Evolutionary conservation across 345 rosid genomes (phyloP).

Genomic region (Cardiospermum halicacabum): DNA sequence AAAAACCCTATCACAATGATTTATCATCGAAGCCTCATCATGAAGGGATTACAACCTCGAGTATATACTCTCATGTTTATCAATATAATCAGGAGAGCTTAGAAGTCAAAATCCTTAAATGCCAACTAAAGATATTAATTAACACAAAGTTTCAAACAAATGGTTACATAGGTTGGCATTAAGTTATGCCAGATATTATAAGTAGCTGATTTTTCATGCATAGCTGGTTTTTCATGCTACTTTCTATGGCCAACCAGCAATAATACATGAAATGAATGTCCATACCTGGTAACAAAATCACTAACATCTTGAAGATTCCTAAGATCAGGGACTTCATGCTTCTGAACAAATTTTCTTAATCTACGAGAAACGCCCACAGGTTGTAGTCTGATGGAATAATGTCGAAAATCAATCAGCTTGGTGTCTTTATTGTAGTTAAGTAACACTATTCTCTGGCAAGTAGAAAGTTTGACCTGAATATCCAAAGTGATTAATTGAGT

Average conservation of each 20-base stretch:
- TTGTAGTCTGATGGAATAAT: conserved; percentile 85
- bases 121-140: neutral
- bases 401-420: conserved; percentile 78
- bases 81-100: neutral
- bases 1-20: neutral
- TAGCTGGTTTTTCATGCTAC: neutral
- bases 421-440: conserved; percentile 89
- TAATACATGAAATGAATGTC: neutral
- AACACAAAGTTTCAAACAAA: neutral
- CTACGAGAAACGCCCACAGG: conserved; percentile 87
- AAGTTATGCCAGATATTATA: neutral
- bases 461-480: conserved; percentile 82
- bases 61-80: neutral
- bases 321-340: conserved; percentile 82
- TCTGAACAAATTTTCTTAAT: conserved; percentile 83
- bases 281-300: conserved; percentile 77
- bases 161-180: neutral
- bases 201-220: too few species aligned
- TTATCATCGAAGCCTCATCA: neutral
- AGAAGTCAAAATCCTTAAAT: neutral
- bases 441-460: conserved; percentile 89
- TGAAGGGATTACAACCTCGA: neutral
- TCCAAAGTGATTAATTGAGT: conserved; percentile 19
- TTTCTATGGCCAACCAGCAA: neutral
- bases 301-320: conserved; percentile 88